Base-by-base conservation (phyloP, 345 rosid species). In the Orychophragmus violaceus region DNA sequence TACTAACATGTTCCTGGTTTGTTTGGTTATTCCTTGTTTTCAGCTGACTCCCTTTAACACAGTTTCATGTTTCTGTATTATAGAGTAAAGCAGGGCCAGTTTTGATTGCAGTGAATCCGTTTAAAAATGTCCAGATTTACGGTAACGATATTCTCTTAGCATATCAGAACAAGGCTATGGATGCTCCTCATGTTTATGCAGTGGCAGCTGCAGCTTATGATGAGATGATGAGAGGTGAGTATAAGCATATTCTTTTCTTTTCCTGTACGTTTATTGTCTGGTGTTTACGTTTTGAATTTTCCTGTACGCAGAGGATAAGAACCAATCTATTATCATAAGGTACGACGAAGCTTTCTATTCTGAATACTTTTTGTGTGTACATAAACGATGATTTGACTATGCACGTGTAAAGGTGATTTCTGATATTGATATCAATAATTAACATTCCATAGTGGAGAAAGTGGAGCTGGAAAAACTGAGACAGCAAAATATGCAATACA, bases 401-500 rank as follows among this genome's bases (percentile, higher is more conserved):
- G 32, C 21, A 30, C 37, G 28, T 29, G 27, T 68, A 36, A 33
- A 30, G 19, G 22, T 50, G 66, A 59, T 18, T 50, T 52, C 32
- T 41, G 12, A 63, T 22, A 12, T 18, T 45, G 50, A 45, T 45
- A 45, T 9, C 5, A 45, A 9, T 8, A 45, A 45, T 11, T 18
- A 19, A 46, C 55, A 39, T 71, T 63, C 46, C 68, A 14, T 83
- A 90, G 98, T 69, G 98, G 98, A 46, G 97, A 86, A 86, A 90
- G 97, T 78, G 98, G 98, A 65, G 83, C 98, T 59, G 98, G 97
- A 56, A 93, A 93, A 79, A 93, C 96, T 5, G 98, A 93, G 84
- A 93, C 98, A 17, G 96, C 94, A 62, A 93, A 88, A 77, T 74
- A 82, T 72, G 87, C 83, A 18, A 87, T 90, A 92, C 90, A 83